phyloP scores from a whole-genome alignment of 2,329 filamentous ascomycete genomes.

The Graphilbum fragrans region DNA sequence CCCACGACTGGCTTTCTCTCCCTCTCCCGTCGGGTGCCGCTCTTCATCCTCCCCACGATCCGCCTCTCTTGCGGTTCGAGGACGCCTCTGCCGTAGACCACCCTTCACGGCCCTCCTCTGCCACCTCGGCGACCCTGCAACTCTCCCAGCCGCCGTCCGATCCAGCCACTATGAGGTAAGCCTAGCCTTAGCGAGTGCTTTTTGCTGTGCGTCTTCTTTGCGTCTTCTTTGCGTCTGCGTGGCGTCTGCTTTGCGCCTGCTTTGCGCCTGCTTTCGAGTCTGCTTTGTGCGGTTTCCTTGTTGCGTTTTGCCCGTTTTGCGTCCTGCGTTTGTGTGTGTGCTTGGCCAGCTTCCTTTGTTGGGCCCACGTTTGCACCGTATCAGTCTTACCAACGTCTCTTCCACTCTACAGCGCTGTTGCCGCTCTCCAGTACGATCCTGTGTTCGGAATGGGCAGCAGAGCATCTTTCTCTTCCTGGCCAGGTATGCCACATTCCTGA shows the following conservation, averaged over 20 bases:
- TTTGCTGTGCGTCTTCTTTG: neutral
- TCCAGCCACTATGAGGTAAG: conserved; percentile 10
- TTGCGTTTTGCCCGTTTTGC: too few species aligned
- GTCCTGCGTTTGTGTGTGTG: too few species aligned
- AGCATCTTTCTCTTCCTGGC: conserved; percentile 9
- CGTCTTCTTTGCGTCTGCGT: neutral
- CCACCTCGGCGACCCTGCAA: neutral
- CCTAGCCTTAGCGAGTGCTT: neutral
- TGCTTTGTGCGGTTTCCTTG: too few species aligned
- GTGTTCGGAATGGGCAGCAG: conserved; percentile 11
- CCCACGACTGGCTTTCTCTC: too few species aligned
- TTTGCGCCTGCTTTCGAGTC: too few species aligned
- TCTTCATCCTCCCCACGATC: neutral
- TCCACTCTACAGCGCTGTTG: conserved; percentile 8
- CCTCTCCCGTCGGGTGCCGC: too few species aligned
- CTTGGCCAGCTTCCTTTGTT: too few species aligned
- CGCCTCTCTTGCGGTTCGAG: neutral
- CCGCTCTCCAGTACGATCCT: conserved; percentile 11
- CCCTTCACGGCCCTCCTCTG: conserved; percentile 13
- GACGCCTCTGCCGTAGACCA: neutral
- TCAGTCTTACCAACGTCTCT: conserved; percentile 1
- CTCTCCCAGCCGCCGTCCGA: conserved; percentile 3
- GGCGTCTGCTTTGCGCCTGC: too few species aligned
- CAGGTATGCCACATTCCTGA: conserved; percentile 9
- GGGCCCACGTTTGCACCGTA: too few species aligned